Evolutionary conservation across 441 rosid genomes (phyloP).

Genomic region (Populus trichocarpa): DNA sequence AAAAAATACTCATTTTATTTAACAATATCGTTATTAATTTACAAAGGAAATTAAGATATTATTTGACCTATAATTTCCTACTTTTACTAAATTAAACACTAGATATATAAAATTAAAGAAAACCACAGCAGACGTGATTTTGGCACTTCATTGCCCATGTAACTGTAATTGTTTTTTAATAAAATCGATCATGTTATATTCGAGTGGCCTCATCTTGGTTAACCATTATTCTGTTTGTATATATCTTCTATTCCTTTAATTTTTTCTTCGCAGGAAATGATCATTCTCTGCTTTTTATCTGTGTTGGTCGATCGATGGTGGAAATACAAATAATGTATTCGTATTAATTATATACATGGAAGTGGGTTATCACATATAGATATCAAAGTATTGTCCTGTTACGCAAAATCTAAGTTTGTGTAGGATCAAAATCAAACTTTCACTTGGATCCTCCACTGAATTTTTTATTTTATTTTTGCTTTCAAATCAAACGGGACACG

Average conservation of each 20-base stretch:
- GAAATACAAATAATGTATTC: conserved; percentile 2
- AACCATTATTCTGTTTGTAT: no score
- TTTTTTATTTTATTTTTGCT: background rate
- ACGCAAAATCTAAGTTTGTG: background rate
- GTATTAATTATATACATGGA: background rate
- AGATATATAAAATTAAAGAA: no score
- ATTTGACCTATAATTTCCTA: background rate
- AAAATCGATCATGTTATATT: no score
- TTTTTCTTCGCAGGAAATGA: no score
- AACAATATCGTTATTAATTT: background rate
- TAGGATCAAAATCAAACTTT: background rate
- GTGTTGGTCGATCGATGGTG: conserved; percentile 2
- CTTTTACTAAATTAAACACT: background rate
- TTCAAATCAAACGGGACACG: conserved; percentile 18
- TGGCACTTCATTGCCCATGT: no score
- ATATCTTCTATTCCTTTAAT: no score
- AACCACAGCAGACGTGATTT: no score
- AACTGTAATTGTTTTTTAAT: no score
- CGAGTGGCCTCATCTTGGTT: no score
- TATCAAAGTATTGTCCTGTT: background rate
- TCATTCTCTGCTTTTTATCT: no score
- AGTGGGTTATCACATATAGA: no score
- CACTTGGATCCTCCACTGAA: conserved; percentile 1
- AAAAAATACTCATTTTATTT: background rate
- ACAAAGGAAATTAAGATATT: background rate